Evolutionary conservation across 495 filamentous ascomycete genomes (phyloP).

Genomic region (Endocarpon pusillum): DNA sequence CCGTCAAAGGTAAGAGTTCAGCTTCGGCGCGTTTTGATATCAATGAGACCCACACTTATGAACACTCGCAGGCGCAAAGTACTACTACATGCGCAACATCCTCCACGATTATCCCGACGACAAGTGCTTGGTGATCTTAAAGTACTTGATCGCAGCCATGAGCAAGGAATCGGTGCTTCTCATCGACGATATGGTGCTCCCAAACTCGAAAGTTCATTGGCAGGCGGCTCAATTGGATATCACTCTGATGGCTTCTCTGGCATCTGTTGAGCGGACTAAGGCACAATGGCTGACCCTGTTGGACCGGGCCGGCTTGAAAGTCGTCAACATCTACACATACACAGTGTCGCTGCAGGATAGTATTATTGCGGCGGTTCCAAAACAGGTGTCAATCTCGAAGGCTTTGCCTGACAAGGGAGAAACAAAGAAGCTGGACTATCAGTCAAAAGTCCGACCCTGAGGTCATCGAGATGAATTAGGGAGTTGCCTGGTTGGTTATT

Average conservation of each 20-base stretch:
- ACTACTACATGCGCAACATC: conserved; percentile 30
- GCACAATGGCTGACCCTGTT: conserved; percentile 25
- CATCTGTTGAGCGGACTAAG: conserved; percentile 19
- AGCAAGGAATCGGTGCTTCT: conserved; percentile 17
- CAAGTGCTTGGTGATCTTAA: conserved; percentile 19
- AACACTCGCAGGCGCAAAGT: conserved; percentile 16
- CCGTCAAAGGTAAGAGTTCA: conserved; percentile 22
- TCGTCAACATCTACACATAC: conserved; percentile 25
- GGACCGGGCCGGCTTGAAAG: conserved; percentile 21
- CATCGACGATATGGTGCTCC: conserved; percentile 23
- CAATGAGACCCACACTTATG: conserved; percentile 2
- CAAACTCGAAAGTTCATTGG: conserved; percentile 17
- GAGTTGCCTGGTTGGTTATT: no score
- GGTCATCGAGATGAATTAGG: no score
- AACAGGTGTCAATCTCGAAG: no score
- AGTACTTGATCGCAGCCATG: conserved; percentile 16
- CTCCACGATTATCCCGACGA: conserved; percentile 34
- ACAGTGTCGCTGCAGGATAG: conserved; percentile 1
- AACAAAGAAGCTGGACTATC: no score
- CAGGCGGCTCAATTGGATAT: conserved; percentile 19
- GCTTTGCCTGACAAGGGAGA: no score
- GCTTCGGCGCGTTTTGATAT: conserved; percentile 1
- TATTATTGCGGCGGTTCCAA: conserved; percentile 4
- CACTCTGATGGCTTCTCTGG: conserved; percentile 20
- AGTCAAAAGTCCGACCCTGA: no score